Conservation (phyloP, 805 yeast genomes). For the Hagleromyces aurorensis region DNA sequence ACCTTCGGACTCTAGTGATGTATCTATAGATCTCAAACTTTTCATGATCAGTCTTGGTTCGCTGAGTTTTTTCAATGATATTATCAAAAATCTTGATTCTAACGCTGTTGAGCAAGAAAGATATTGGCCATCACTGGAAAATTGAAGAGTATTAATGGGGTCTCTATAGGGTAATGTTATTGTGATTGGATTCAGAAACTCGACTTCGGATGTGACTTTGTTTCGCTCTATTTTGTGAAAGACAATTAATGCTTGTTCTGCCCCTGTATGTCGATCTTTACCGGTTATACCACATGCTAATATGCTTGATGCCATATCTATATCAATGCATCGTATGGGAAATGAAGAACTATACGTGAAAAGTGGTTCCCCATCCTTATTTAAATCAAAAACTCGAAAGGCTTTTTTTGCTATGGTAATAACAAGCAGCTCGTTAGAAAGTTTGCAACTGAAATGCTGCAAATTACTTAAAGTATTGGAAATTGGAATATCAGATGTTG, state of each 20-base stretch:
- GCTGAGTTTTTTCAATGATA: conserved; percentile 53
- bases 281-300: conserved; percentile 82
- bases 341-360: conserved; percentile 63
- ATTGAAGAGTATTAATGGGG: conserved; percentile 66
- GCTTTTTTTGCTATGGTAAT: conserved; percentile 68
- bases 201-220: conserved; percentile 13
- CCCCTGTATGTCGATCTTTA: conserved; percentile 55
- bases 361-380: conserved; percentile 49
- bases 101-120: conserved; percentile 58
- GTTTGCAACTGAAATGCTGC: conserved; percentile 48
- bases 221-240: conserved; percentile 38
- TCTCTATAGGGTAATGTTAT: conserved; percentile 82
- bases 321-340: conserved; percentile 71
- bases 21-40: conserved; percentile 53
- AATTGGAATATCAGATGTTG: conserved; percentile 13
- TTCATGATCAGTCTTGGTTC: conserved; percentile 65
- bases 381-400: conserved; percentile 55
- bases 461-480: conserved; percentile 1
- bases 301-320: conserved; percentile 54
- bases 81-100: conserved; percentile 73
- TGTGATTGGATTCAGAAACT: conserved; percentile 49
- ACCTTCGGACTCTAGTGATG: conserved; percentile 76
- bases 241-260: conserved; percentile 70
- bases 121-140: conserved; percentile 64
- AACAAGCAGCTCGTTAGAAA: conserved; percentile 51